Evolutionary conservation across 2,329 filamentous ascomycete species (phyloP).

Genomic region (Pseudogymnoascus sp.): DNA sequence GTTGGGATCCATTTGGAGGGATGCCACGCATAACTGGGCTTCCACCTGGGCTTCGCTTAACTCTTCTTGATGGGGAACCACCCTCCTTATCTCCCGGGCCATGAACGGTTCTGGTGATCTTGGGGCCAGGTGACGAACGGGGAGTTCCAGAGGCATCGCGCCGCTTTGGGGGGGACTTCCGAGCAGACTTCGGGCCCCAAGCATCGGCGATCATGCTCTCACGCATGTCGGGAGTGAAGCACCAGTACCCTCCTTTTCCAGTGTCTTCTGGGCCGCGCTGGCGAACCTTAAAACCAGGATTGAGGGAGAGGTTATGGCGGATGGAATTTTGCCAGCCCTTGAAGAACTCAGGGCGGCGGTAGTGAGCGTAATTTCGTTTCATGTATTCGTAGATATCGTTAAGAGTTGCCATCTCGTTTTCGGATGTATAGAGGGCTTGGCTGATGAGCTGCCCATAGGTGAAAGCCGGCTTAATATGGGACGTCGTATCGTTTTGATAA

Average conservation of each 20-base stretch:
- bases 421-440: slow-evolving; percentile 82
- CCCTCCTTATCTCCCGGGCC: slow-evolving; percentile 34
- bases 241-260: slow-evolving; percentile 99
- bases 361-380: slow-evolving; percentile 85
- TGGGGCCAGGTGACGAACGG: not conserved
- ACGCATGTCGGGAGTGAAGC: slow-evolving; percentile 72
- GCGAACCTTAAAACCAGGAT: slow-evolving; percentile 90
- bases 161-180: slow-evolving; percentile 5
- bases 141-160: not conserved
- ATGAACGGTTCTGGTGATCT: slow-evolving; percentile 31
- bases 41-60: slow-evolving; percentile 43
- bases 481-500: slow-evolving; percentile 72
- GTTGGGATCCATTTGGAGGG: slow-evolving; percentile 36
- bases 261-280: slow-evolving; percentile 89
- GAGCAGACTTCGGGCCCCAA: slow-evolving; percentile 20
- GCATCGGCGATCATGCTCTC: slow-evolving; percentile 81
- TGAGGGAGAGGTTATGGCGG: slow-evolving; percentile 88
- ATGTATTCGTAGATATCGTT: slow-evolving; percentile 93
- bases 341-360: slow-evolving; percentile 63
- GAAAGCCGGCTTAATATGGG: slow-evolving; percentile 88
- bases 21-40: slow-evolving; percentile 49
- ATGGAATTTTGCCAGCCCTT: slow-evolving; percentile 98
- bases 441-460: slow-evolving; percentile 97
- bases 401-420: slow-evolving; percentile 81
- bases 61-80: slow-evolving; percentile 46